Evolutionary conservation across 2,329 filamentous ascomycete species (phyloP), one percentile per base, ranked within the genome.

Genomic region (Blumeriella jaapii): DNA sequence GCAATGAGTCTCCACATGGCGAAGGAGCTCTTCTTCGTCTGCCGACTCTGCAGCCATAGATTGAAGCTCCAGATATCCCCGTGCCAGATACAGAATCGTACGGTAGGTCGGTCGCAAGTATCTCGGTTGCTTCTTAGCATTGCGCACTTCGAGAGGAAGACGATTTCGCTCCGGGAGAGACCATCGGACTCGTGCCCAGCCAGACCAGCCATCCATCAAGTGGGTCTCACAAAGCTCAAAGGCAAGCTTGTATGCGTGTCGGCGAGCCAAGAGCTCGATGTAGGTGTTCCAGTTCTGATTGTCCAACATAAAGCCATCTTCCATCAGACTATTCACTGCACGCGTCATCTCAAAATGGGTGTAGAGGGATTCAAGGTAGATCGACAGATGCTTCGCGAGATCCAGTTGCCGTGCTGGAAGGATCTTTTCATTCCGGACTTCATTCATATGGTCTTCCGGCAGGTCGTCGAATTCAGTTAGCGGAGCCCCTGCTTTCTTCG

Each of bases 261-360:
- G 64, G 10, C 65, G 61, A 15, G 75, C 72, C 17, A 95, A 71
- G 32, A 68, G 59, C 49, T 80, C 73, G 36, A 94, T 68, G 45
- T 82, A 77, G 32, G 71, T 66, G 54, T 93, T 91, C 85, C 85
- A 93, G 47, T 83, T 86, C 49, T 69, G 69, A 54, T 72, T 78
- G 51, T 84, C 78, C 38, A 95, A 59, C 17, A 64, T 61, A 61
- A 89, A 95, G 8, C 87, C 89, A 25, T 69, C 65, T 1, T 56
- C 54, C 34, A 63, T 59, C 13, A 68, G 46, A n/a, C 61, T 55
- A 40, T 66, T 59, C 55, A 77, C 65, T 9, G 65, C 60, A 34
- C 61, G 59, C 35, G 73, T 53, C 2, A 71, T 59, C 30, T 71
- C 64, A 40, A 72, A 69, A 36, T 73, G 71, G 15, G 49, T 50